These are phyloP conservation scores for Gossypium ekmanianum DNA, from an alignment of 345 rosid genomes.

Conservation along the genomic window DNA sequence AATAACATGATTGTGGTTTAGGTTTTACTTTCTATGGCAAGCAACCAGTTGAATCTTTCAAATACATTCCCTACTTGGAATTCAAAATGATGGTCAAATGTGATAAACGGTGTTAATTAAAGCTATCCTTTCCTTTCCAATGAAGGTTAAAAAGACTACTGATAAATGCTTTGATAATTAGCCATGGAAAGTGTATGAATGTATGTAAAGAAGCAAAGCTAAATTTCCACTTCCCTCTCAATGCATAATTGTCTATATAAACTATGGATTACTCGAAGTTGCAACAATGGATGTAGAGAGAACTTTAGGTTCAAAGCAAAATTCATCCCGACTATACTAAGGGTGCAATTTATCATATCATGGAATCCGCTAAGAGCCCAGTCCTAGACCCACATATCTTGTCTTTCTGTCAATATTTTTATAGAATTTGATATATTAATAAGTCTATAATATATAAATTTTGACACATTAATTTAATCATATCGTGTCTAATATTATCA, in stretches of 20 bases:
- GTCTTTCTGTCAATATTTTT: not conserved
- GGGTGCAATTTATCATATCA: not conserved
- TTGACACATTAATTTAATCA: not conserved
- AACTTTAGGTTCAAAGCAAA: not conserved
- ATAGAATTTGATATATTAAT: not conserved
- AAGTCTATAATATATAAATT: not conserved
- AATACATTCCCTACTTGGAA: not conserved
- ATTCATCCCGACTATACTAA: not conserved
- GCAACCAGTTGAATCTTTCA: not conserved
- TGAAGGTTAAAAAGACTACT: not conserved
- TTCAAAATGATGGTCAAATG: not conserved
- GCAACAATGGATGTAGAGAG: not conserved
- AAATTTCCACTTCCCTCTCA: not conserved
- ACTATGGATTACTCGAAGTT: not conserved
- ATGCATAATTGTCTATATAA: not conserved
- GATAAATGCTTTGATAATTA: not conserved
- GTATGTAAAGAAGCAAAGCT: not conserved
- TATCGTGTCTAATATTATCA: not conserved
- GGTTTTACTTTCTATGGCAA: not conserved
- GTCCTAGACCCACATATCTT: not conserved
- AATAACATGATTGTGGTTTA: not conserved
- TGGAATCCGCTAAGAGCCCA: not conserved
- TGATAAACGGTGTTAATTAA: not conserved
- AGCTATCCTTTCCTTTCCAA: not conserved
- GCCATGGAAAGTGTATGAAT: not conserved